Percentiles rank a stretch among this genome's conserved stretches.
These are phyloP conservation scores for Hyaloperonospora brassicae DNA, from an alignment of 352 stramenopile species.

Conservation along the genomic window DNA sequence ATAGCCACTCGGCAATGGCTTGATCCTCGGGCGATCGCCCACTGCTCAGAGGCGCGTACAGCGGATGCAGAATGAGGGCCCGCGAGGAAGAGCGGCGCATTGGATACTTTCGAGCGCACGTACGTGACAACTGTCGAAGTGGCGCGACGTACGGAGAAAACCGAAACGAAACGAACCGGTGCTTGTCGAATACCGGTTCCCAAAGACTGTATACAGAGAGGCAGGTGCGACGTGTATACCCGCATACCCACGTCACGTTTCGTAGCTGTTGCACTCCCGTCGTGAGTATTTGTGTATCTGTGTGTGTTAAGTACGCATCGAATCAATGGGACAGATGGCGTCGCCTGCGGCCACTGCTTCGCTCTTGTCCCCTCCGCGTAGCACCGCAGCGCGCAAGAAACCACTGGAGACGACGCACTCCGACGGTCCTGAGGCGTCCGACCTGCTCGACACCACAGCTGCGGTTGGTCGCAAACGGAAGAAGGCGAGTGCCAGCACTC, in stretches of 20 bases:
- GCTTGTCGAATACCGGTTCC: not conserved
- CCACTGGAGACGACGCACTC: constrained; percentile 2
- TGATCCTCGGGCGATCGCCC: constrained; percentile 28
- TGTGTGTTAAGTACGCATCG: no score
- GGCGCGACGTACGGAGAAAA: not conserved
- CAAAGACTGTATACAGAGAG: no score
- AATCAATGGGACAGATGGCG: constrained; percentile 21
- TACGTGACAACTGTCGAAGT: not conserved
- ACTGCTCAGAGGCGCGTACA: constrained; percentile 34
- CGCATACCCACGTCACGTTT: no score
- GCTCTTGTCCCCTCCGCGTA: constrained; percentile 19
- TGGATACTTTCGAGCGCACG: not conserved
- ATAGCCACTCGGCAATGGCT: constrained; percentile 30
- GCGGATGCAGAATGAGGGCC: constrained; percentile 63
- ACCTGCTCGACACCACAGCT: not conserved
- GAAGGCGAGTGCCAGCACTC: constrained; percentile 21
- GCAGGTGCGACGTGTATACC: no score
- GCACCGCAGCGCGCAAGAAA: constrained; percentile 7
- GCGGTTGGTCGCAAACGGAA: constrained; percentile 44
- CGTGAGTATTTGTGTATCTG: no score
- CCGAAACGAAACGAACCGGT: no score
- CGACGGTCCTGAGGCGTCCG: not conserved
- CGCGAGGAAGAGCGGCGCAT: constrained; percentile 18
- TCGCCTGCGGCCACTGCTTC: constrained; percentile 4
- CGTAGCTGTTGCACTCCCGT: no score